Percentiles rank a stretch among this genome's conserved stretches.
Evolutionary conservation across 805 yeast genomes (phyloP).

Genomic region (Metschnikowia lachancei): DNA sequence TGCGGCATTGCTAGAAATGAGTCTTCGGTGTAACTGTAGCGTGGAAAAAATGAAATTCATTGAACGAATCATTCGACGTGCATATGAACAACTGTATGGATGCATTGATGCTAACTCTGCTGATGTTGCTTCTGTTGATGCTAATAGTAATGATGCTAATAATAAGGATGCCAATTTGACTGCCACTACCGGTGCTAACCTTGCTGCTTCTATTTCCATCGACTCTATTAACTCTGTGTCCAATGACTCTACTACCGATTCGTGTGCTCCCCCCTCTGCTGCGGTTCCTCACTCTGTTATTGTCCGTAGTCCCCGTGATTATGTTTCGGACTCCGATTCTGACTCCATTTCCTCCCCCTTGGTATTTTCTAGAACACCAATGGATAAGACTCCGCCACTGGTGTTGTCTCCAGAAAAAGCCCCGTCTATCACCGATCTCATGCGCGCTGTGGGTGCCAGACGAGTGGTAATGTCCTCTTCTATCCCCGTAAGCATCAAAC

Average conservation of each 20-base stretch:
- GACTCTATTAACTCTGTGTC: no score
- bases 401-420: not conserved
- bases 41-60: not conserved
- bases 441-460: conserved; percentile 10
- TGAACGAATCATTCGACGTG: conserved; percentile 1
- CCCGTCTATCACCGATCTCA: not conserved
- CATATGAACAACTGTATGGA: not conserved
- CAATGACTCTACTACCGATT: no score
- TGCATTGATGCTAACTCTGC: not conserved
- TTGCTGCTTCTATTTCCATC: no score
- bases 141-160: no score
- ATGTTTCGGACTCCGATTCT: no score
- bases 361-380: not conserved
- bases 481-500: conserved; percentile 20
- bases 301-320: no score
- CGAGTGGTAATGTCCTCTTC: not conserved
- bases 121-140: no score
- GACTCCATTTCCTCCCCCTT: no score
- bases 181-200: no score
- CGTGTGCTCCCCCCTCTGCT: no score
- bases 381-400: not conserved
- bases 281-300: no score
- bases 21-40: not conserved
- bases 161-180: no score
- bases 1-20: not conserved